Percentiles rank a stretch among this genome's conserved stretches.
These are phyloP conservation scores for Postia placenta DNA, from an alignment of 768 basidiomycete species.

Conservation along the genomic window DNA sequence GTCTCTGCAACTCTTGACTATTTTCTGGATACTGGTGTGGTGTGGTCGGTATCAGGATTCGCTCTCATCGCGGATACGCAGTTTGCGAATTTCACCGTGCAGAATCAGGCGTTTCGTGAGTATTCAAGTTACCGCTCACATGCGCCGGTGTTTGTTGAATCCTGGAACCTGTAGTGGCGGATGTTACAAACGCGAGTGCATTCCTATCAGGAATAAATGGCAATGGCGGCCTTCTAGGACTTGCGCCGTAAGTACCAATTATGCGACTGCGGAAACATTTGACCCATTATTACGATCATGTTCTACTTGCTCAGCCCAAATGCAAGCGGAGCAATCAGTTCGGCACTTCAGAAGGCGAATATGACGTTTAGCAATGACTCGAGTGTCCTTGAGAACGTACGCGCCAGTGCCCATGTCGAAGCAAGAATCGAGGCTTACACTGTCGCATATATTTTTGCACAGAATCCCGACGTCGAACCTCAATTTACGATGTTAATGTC, in stretches of 20 bases:
- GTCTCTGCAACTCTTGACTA: background rate
- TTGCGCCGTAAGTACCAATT: background rate
- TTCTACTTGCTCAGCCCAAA: background rate
- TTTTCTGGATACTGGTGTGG: background rate
- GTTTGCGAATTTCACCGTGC: conserved; percentile 1
- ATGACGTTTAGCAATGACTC: background rate
- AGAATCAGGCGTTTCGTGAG: conserved; percentile 1
- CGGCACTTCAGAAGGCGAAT: background rate
- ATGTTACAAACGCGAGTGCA: too few species aligned
- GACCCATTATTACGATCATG: too few species aligned
- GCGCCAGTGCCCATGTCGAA: too few species aligned
- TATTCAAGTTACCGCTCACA: too few species aligned
- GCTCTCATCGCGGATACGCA: background rate
- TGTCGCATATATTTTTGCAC: background rate
- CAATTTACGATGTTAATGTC: conserved; percentile 4
- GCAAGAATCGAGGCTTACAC: background rate
- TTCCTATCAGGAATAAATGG: too few species aligned
- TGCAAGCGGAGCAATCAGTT: background rate
- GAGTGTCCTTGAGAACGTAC: background rate
- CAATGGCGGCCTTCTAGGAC: background rate
- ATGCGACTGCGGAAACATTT: background rate
- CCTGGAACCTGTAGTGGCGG: too few species aligned
- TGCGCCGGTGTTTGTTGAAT: too few species aligned
- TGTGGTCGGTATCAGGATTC: background rate
- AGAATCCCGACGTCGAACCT: background rate